Percentiles rank a stretch among this genome's conserved stretches.
These are phyloP conservation scores for Saussurea involucrata DNA, from an alignment of 129 eudicot genomes.

Conservation along the genomic window DNA sequence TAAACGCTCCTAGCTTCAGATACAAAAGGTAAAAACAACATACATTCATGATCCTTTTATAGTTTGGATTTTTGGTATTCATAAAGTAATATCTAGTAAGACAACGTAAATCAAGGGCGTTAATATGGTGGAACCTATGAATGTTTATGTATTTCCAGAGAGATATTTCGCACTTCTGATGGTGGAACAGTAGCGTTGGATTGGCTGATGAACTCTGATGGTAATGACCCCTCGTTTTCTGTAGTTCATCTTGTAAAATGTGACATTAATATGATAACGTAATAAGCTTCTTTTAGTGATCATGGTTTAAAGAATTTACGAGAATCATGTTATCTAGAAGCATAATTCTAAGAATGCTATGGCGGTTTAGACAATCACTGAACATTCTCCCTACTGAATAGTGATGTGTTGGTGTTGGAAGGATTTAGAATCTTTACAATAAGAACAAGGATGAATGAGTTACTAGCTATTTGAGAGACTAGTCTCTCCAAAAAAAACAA, in stretches of 20 bases:
- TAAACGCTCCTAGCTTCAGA: constrained; percentile 52
- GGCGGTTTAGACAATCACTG: background rate
- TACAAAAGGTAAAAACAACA: constrained; percentile 59
- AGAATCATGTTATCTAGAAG: background rate
- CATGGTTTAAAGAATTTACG: background rate
- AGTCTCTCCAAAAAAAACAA: no score
- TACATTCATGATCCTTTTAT: background rate
- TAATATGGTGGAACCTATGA: background rate
- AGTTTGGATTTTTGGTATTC: background rate
- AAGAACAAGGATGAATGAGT: no score
- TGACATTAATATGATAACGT: background rate
- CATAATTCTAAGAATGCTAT: background rate
- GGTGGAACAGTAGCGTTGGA: constrained; percentile 96
- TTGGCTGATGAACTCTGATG: constrained; percentile 61
- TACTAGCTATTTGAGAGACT: no score
- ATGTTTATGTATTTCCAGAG: constrained; percentile 38
- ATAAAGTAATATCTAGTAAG: background rate
- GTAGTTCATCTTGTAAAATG: background rate
- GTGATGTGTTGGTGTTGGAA: no score
- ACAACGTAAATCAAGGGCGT: no score
- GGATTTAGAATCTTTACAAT: no score
- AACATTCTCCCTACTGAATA: no score
- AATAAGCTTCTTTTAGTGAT: background rate
- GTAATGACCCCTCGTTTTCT: constrained; percentile 32
- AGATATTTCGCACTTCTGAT: constrained; percentile 65